Base-by-base conservation (phyloP, 768 basidiomycete genomes). In the Podaxis pistillaris region DNA sequence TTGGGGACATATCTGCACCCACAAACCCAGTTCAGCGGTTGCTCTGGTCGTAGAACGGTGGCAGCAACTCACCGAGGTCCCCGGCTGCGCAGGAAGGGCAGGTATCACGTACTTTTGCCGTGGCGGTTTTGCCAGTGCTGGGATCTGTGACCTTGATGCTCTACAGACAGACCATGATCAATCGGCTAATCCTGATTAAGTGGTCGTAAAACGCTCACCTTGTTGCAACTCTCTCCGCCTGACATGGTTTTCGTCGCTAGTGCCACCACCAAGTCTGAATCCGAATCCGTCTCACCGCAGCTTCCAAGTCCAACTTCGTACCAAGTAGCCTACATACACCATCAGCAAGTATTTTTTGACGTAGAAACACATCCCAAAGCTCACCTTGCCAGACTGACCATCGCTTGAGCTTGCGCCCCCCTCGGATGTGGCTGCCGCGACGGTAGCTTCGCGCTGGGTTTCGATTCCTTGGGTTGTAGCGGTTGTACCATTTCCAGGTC, bases 251-350 rank as follows among this genome's bases (percentile, higher is more conserved):
- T 38, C 4, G 54, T 40, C 37, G 54, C 54, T 8, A 56, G 36
- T 19, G 54, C 54, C 37, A 56, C 54, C 15, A 56, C 54, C 36
- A 56, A 38, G n/a, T 56, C 54, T 4, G 54, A 56, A 40, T 56
- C 54, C 17, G 54, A 24, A 38, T 56, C 36, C 11, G 37, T 56
- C 54, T 56, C n/a, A 12, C 54, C 54, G n/a, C 54, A 56, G 24
- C 54, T 56, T 22, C 54, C 54, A 33, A 56, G 54, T 38, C 54
- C 54, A 38, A 33, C 30, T 17, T 56, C 38, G 36, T 38, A 56
- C 54, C 54, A 56, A 38, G 54, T 56, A 7, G 54, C 54, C 54
- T 56, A 8, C 11, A 38, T 12, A 1, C 4, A 4, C 37, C 17
- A 13, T 40, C 7, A 56, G 33, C 54, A 9, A 46, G 7, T 33